Base-by-base conservation (phyloP, 2,329 filamentous ascomycete genomes). In the Verticillium tricorpus region DNA sequence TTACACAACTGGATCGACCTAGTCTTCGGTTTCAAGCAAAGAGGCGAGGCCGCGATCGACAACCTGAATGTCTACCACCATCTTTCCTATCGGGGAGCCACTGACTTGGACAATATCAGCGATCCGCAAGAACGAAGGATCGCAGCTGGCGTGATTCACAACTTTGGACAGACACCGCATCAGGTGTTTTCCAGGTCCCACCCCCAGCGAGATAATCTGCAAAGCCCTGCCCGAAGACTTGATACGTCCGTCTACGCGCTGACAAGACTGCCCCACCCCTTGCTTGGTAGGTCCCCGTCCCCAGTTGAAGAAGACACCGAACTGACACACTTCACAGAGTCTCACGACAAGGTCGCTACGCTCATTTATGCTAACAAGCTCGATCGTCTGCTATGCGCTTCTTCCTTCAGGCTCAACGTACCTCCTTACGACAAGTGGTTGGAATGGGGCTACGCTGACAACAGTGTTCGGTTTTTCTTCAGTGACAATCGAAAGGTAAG, bases 1-100 rank as follows among this genome's bases (percentile, higher is more conserved):
- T 78, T 99, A 17, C 93, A 98, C 71, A 85, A 90, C 66, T 99
- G 95, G 95, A 97, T 99, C 62, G 95, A 99, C 71, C 82, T 99
- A 4, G 85, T 99, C 5, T 99, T 99, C 73, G 95, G 95, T 0
- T 90, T 83, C 74, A 97, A 98, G 76, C 96, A 99, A 74, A 89
- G 91, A 59, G 95, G 95, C 37, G 94, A 98, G 61, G 91, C 93
- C 2, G 95, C 95, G 0, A 82, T 97, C 1, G 94, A 98, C 66
- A 91, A 89, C 22, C 86, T 94, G 50, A 99, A 99, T 69, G 93
- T 99, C 25, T 99, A 97, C 77, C 94, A 98, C 67, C 92, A 96
- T 72, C 83, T 97, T 22, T 98, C 94, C 0, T 99, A 99, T 71
- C 91, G 93, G 64, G 96, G 95, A 7, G 93, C 94, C 2, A 96